Conservation (phyloP, 768 basidiomycete species). For the Lentinus tigrinus region DNA sequence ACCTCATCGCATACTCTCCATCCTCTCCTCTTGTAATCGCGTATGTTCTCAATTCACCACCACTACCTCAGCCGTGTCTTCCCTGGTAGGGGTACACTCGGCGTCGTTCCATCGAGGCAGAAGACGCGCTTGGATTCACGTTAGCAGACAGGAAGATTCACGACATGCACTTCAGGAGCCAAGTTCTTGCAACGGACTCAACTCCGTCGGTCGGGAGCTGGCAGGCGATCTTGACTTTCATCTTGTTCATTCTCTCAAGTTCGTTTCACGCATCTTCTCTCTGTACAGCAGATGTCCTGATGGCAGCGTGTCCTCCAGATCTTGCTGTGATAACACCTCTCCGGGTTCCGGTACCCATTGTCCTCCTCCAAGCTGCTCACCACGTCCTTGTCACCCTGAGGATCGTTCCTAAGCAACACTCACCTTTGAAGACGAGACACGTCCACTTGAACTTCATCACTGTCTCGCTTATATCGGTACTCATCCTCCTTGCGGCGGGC, state of each 20-base stretch:
- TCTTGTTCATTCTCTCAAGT: constrained; percentile 30
- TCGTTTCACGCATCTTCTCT: not conserved
- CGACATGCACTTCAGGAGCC: too few relatives aligned
- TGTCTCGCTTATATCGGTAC: constrained; percentile 29
- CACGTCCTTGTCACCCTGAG: not conserved
- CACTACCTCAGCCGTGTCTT: too few relatives aligned
- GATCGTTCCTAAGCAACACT: not conserved
- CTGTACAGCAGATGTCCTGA: too few relatives aligned
- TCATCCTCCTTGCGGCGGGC: constrained; percentile 28
- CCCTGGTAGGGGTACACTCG: too few relatives aligned
- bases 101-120: too few relatives aligned
- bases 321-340: constrained; percentile 25
- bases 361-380: not conserved
- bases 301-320: constrained; percentile 23
- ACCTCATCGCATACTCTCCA: too few relatives aligned
- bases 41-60: too few relatives aligned
- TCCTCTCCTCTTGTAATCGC: too few relatives aligned
- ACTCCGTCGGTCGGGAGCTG: constrained; percentile 18
- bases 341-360: constrained; percentile 15
- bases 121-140: too few relatives aligned
- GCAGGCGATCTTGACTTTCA: constrained; percentile 24
- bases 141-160: too few relatives aligned
- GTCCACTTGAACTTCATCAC: constrained; percentile 31
- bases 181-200: not conserved
- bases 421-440: constrained; percentile 7